A percentile compares a stretch with the other conserved stretches of the same genome.
Evolutionary conservation across 768 basidiomycete genomes (phyloP).

Genomic region (Tylopilus rubrobrunneus): DNA sequence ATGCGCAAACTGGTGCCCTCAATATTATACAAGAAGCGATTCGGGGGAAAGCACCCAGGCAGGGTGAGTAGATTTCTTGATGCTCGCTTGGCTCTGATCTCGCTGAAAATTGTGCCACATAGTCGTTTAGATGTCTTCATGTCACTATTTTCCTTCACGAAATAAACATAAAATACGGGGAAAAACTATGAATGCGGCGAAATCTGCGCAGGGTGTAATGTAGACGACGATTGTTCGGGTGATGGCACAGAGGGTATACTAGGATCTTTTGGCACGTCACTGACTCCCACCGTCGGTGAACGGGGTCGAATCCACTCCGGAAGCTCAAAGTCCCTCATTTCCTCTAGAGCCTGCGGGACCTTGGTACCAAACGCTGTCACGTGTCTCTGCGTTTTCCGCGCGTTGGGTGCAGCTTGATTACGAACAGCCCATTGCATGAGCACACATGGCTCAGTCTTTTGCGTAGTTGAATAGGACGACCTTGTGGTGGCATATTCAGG

Average conservation of each 20-base stretch:
- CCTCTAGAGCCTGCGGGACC: conserved; percentile 46
- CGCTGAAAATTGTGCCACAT: neutral
- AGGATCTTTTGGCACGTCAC: conserved; percentile 6
- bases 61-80: conserved; percentile 7
- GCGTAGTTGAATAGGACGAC: conserved; percentile 2
- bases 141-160: conserved; percentile 2
- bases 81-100: neutral
- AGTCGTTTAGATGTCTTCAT: conserved; percentile 12
- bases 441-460: conserved; percentile 31
- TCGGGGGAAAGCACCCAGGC: conserved; percentile 4
- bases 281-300: conserved; percentile 14
- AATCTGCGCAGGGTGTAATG: conserved; percentile 8
- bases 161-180: conserved; percentile 30
- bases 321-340: conserved; percentile 50
- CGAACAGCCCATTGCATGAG: conserved; percentile 52
- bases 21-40: conserved; percentile 32
- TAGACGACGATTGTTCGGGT: conserved; percentile 7
- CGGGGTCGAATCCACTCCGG: conserved; percentile 47
- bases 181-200: conserved; percentile 11
- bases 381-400: conserved; percentile 50
- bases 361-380: conserved; percentile 58
- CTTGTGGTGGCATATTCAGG: conserved; percentile 17
- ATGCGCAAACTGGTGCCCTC: conserved; percentile 37
- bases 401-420: conserved; percentile 38
- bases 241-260: neutral